A percentile compares a stretch with the other conserved stretches of the same genome.
Conservation (phyloP, 2,329 filamentous ascomycete genomes). For the Beauveria caledonica region DNA sequence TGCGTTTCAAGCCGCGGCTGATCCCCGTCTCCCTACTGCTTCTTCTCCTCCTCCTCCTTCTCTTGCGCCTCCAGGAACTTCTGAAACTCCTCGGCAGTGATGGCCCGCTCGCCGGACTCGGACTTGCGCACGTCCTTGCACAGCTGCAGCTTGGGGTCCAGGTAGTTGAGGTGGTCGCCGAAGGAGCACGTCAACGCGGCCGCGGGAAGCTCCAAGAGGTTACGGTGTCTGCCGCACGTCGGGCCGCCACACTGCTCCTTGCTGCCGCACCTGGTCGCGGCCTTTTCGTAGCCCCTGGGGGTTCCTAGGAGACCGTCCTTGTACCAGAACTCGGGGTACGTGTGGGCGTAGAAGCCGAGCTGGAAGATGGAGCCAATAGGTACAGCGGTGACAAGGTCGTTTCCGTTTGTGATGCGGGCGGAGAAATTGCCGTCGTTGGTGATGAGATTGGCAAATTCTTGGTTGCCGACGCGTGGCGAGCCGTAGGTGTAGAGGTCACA, state of each 20-base stretch:
- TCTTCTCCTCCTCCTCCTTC: background rate
- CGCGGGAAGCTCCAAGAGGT: background rate
- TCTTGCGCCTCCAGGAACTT: background rate
- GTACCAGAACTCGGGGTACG: background rate
- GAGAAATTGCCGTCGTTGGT: constrained; percentile 13
- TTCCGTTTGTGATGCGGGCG: background rate
- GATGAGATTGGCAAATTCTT: constrained; percentile 45
- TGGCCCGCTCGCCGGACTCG: background rate
- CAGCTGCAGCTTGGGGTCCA: background rate
- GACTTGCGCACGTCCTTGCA: background rate
- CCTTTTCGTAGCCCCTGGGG: background rate
- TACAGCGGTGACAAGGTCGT: background rate
- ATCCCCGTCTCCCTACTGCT: background rate
- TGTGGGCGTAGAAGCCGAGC: background rate
- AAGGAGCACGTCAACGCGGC: background rate
- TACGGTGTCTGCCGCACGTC: background rate
- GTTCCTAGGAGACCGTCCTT: background rate
- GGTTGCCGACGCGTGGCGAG: constrained; percentile 56
- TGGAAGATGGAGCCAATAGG: background rate
- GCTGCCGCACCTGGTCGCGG: background rate
- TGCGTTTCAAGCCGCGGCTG: no score
- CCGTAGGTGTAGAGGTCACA: constrained; percentile 58
- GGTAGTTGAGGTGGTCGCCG: background rate
- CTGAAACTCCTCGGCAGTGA: background rate
- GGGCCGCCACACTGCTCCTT: background rate